phyloP scores from a whole-genome alignment of 2,329 filamentous ascomycete species.

The Purpureocillium takamizusanense region DNA sequence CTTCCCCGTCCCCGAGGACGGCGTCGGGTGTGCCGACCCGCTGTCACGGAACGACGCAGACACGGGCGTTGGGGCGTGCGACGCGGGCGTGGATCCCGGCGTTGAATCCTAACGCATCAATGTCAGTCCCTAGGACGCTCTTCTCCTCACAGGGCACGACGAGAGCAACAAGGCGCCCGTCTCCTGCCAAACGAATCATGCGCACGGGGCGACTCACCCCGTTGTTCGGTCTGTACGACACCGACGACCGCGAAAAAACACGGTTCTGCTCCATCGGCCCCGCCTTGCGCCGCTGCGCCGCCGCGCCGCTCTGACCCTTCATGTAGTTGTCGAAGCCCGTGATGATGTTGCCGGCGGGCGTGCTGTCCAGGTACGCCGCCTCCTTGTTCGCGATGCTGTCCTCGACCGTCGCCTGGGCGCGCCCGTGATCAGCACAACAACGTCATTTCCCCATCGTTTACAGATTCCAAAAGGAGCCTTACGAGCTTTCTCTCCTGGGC shows the following conservation, averaged over 20 bases:
- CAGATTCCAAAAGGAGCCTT: conserved; percentile 7
- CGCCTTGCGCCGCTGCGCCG: conserved; percentile 54
- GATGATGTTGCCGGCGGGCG: conserved; percentile 86
- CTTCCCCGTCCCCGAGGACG: conserved; percentile 37
- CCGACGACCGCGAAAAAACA: conserved; percentile 61
- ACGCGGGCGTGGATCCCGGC: conserved; percentile 32
- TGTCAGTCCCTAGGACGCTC: too few relatives aligned
- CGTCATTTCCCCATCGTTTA: too few relatives aligned
- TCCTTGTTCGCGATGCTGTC: conserved; percentile 80
- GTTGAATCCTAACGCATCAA: conserved; percentile 33
- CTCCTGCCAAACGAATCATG: not conserved
- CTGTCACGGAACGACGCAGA: conserved; percentile 43
- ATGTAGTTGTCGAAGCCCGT: conserved; percentile 97
- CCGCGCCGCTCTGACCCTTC: conserved; percentile 66
- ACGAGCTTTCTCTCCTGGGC: conserved; percentile 28
- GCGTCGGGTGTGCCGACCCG: conserved; percentile 44
- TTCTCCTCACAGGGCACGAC: too few relatives aligned
- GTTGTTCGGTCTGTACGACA: conserved; percentile 45
- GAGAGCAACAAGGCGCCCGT: too few relatives aligned
- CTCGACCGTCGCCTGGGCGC: conserved; percentile 50
- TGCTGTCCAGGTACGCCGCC: conserved; percentile 82
- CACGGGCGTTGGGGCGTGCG: conserved; percentile 44
- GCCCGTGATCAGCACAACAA: conserved; percentile 10
- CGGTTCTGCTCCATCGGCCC: conserved; percentile 61
- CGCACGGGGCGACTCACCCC: conserved; percentile 15